A percentile compares a stretch with the other conserved stretches of the same genome.
Evolutionary conservation across 163 green algal species (phyloP).

Genomic region (Chlorella variabilis): DNA sequence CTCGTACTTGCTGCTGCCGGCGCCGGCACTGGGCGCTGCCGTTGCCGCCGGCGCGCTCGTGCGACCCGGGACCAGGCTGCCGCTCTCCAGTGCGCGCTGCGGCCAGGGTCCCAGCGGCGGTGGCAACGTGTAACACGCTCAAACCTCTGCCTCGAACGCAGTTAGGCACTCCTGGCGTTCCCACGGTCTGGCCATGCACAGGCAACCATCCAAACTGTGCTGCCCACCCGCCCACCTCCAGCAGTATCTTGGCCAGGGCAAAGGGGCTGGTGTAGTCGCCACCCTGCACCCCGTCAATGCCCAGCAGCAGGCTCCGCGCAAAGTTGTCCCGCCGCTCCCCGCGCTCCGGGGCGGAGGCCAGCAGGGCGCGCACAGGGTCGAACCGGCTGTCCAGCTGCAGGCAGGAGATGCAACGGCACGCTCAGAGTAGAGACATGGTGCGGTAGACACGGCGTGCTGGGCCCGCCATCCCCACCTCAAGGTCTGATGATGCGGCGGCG

Average conservation of each 20-base stretch:
- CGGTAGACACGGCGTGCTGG: not conserved
- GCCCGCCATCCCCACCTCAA: not conserved
- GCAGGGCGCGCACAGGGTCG: slow-evolving; percentile 3
- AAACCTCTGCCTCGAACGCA: too few relatives aligned
- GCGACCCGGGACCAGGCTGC: not conserved
- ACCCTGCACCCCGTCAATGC: not conserved
- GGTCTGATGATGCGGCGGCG: not conserved
- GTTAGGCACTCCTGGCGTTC: too few relatives aligned
- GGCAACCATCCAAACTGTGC: too few relatives aligned
- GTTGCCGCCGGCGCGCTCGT: not conserved
- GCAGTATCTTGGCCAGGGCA: not conserved
- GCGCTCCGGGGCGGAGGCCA: not conserved
- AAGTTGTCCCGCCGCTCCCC: not conserved
- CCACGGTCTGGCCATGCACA: too few relatives aligned
- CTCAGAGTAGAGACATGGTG: not conserved
- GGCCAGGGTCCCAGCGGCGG: too few relatives aligned
- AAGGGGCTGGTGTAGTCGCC: not conserved
- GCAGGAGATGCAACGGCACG: not conserved
- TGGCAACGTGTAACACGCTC: too few relatives aligned
- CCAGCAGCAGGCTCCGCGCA: slow-evolving; percentile 9
- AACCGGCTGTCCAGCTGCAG: not conserved
- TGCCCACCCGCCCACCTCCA: slow-evolving; percentile 1
- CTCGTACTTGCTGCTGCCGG: not conserved
- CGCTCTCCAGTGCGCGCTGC: not conserved
- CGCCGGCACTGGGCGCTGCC: not conserved